phyloP scores from a whole-genome alignment of 1,284 basidiomycete genomes.

The Wolfiporia cocos region DNA sequence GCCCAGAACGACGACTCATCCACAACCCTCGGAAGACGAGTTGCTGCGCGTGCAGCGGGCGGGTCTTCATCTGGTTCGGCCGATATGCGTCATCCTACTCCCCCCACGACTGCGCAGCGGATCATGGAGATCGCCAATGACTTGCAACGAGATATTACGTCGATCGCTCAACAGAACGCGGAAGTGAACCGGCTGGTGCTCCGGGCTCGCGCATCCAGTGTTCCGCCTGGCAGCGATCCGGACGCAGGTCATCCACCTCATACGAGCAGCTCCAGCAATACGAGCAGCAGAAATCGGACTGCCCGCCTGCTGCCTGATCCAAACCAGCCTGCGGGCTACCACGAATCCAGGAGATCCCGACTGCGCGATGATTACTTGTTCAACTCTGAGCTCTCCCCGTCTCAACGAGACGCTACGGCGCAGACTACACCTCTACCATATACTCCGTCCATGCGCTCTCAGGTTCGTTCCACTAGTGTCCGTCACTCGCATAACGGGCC shows the following conservation, averaged over 20 bases:
- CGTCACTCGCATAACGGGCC: background rate
- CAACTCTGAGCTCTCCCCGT: background rate
- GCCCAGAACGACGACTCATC: constrained; percentile 9
- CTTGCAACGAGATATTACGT: constrained; percentile 13
- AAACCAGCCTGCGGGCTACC: background rate
- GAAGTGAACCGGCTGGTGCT: constrained; percentile 8
- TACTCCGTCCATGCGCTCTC: background rate
- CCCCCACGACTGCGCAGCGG: constrained; percentile 8
- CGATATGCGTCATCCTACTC: background rate
- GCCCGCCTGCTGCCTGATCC: no score
- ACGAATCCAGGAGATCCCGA: background rate
- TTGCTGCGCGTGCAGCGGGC: constrained; percentile 17
- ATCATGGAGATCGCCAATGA: constrained; percentile 12
- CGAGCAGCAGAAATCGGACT: no score
- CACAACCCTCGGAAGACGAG: constrained; percentile 22
- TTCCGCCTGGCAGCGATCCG: background rate
- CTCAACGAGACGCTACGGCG: background rate
- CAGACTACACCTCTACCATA: background rate
- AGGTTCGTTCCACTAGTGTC: background rate
- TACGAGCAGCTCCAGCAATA: background rate
- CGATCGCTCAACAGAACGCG: constrained; percentile 14
- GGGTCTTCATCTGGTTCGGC: background rate
- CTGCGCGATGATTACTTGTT: background rate
- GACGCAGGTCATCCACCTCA: no score
- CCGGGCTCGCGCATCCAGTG: constrained; percentile 12